These are phyloP conservation scores for Aureobasidium namibiae DNA, from an alignment of 2,329 filamentous ascomycete species.

Conservation along the genomic window DNA sequence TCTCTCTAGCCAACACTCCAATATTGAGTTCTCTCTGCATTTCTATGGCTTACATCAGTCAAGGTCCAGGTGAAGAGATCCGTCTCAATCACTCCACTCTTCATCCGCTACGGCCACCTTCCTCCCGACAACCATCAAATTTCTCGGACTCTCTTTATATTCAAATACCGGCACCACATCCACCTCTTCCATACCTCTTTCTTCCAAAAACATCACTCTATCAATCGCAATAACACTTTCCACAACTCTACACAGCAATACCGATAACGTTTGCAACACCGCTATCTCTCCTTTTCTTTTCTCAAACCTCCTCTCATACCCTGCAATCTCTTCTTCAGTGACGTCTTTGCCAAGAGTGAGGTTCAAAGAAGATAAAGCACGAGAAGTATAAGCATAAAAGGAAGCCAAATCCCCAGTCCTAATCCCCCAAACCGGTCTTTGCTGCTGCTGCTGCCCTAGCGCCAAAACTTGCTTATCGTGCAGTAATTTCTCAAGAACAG, in stretches of 20 bases:
- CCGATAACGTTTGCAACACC: constrained; percentile 14
- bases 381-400: constrained; percentile 7
- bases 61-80: too few relatives aligned
- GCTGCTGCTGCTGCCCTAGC: background rate
- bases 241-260: constrained; percentile 15
- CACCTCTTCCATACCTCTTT: constrained; percentile 1
- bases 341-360: constrained; percentile 6
- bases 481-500: constrained; percentile 15
- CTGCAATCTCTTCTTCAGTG: constrained; percentile 10
- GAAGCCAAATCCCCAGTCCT: constrained; percentile 12
- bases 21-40: too few relatives aligned
- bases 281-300: constrained; percentile 12
- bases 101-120: too few relatives aligned
- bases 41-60: too few relatives aligned
- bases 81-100: too few relatives aligned
- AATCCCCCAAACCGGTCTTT: constrained; percentile 15
- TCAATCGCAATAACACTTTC: constrained; percentile 15
- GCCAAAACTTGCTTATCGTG: constrained; percentile 11
- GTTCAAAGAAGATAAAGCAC: constrained; percentile 10
- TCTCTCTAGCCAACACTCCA: too few relatives aligned
- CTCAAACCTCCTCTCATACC: constrained; percentile 10
- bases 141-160: constrained; percentile 14
- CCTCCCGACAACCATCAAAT: constrained; percentile 15
- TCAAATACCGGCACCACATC: constrained; percentile 9
- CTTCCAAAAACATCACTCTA: constrained; percentile 11